Evolutionary conservation across 2,329 filamentous ascomycete genomes (phyloP).

Genomic region (Periconia digitata): DNA sequence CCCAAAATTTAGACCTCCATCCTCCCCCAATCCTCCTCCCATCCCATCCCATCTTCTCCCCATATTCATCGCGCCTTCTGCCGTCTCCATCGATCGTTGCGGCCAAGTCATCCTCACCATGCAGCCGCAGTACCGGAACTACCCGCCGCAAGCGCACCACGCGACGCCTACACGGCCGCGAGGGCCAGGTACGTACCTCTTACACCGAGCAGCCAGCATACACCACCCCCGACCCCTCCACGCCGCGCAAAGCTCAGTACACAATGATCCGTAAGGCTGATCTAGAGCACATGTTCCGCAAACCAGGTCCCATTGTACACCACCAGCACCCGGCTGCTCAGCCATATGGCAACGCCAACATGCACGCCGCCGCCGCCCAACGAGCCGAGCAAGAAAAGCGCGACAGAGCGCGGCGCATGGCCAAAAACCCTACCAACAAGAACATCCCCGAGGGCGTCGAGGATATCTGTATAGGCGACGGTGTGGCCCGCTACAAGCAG

Average conservation of each 20-base stretch:
- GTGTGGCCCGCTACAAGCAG: constrained; percentile 77
- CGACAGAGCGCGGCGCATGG: constrained; percentile 75
- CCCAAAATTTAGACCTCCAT: constrained; percentile 14
- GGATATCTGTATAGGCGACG: constrained; percentile 77
- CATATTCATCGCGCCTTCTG: background rate
- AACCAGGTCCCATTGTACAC: constrained; percentile 48
- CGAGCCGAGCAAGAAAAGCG: constrained; percentile 54
- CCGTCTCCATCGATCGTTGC: constrained; percentile 23
- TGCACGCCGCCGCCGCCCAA: constrained; percentile 45
- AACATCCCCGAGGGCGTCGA: constrained; percentile 87
- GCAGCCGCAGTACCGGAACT: constrained; percentile 51
- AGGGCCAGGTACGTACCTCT: constrained; percentile 46
- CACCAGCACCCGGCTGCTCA: constrained; percentile 56
- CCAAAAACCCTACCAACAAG: constrained; percentile 90
- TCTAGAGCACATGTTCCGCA: constrained; percentile 49
- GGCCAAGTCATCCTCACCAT: constrained; percentile 35
- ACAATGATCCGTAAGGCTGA: constrained; percentile 52
- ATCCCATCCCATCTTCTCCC: constrained; percentile 15
- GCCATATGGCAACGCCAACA: constrained; percentile 40
- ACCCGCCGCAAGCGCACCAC: constrained; percentile 45
- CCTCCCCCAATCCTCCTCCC: constrained; percentile 2
- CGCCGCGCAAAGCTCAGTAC: constrained; percentile 10
- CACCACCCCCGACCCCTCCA: constrained; percentile 12
- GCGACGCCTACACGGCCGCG: constrained; percentile 40
- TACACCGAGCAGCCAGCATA: constrained; percentile 12